phyloP scores from a whole-genome alignment of 1,139 yeast genomes.

The Lodderomyces metapsilosis region DNA sequence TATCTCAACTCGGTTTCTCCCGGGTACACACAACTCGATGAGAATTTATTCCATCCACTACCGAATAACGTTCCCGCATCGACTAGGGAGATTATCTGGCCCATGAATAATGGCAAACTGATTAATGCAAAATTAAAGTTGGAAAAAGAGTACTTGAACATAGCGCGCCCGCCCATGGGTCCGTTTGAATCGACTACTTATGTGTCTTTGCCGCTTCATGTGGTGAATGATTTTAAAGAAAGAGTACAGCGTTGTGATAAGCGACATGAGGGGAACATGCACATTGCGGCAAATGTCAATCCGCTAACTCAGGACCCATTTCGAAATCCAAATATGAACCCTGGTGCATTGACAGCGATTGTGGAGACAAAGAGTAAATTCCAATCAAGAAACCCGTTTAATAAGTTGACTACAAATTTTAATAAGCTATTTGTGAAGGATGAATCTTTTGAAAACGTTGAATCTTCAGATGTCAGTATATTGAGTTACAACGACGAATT shows the following conservation, averaged over 20 bases:
- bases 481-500: conserved; percentile 7
- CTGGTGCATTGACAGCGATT: conserved; percentile 47
- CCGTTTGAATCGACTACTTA: conserved; percentile 41
- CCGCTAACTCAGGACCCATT: conserved; percentile 55
- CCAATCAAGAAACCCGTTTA: conserved; percentile 17
- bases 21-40: conserved; percentile 32
- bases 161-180: conserved; percentile 38
- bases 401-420: conserved; percentile 33
- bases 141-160: conserved; percentile 31
- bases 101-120: conserved; percentile 19
- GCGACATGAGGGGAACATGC: conserved; percentile 46
- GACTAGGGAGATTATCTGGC: conserved; percentile 28
- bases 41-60: conserved; percentile 33
- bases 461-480: conserved; percentile 4
- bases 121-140: conserved; percentile 18
- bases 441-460: neutral
- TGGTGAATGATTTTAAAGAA: conserved; percentile 31
- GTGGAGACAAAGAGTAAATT: conserved; percentile 16
- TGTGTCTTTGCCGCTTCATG: conserved; percentile 42
- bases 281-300: conserved; percentile 55
- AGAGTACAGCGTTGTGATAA: conserved; percentile 28
- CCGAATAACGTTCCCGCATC: conserved; percentile 16
- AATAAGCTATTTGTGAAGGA: conserved; percentile 27
- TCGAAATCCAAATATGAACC: conserved; percentile 50
- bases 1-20: conserved; percentile 43